Conservation (phyloP, 768 basidiomycete genomes). For the Exidia glandulosa region DNA sequence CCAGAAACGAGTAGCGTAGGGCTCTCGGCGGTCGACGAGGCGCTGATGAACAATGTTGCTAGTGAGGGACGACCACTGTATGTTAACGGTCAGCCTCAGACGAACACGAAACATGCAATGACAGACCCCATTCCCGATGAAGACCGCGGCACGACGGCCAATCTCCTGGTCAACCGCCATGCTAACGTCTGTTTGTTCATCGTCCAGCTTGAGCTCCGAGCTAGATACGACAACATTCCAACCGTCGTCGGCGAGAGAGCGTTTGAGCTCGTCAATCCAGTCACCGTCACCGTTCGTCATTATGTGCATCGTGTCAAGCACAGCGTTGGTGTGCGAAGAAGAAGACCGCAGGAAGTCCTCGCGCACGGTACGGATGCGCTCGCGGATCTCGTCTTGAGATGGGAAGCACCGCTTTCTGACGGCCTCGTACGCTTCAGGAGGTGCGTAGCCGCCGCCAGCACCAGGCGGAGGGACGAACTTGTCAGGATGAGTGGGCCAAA, state of each 20-base stretch:
- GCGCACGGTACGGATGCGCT: slow-evolving; percentile 30
- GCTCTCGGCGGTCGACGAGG: slow-evolving; percentile 30
- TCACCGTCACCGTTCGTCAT: slow-evolving; percentile 38
- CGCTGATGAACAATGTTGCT: slow-evolving; percentile 39
- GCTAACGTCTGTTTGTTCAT: slow-evolving; percentile 32
- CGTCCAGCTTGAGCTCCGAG: slow-evolving; percentile 28
- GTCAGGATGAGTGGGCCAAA: slow-evolving; percentile 34
- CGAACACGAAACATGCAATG: background rate
- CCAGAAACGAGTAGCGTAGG: slow-evolving; percentile 34
- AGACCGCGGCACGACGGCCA: slow-evolving; percentile 36
- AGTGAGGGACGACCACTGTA: slow-evolving; percentile 40
- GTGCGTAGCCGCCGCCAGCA: slow-evolving; percentile 17
- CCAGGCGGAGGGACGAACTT: slow-evolving; percentile 29
- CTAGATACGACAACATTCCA: slow-evolving; percentile 38
- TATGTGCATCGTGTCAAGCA: slow-evolving; percentile 34
- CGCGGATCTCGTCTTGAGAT: slow-evolving; percentile 27
- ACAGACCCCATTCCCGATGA: slow-evolving; percentile 46
- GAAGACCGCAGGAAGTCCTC: slow-evolving; percentile 14
- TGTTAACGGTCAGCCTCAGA: background rate
- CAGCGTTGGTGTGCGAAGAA: slow-evolving; percentile 8
- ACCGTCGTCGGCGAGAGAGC: slow-evolving; percentile 26
- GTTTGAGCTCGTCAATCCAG: slow-evolving; percentile 34
- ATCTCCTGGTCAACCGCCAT: slow-evolving; percentile 49
- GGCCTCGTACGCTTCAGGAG: slow-evolving; percentile 11
- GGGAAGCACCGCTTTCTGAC: slow-evolving; percentile 19